Base-by-base conservation (phyloP, 202 grass and related monocot species). In the Alloteropsis angusta region DNA sequence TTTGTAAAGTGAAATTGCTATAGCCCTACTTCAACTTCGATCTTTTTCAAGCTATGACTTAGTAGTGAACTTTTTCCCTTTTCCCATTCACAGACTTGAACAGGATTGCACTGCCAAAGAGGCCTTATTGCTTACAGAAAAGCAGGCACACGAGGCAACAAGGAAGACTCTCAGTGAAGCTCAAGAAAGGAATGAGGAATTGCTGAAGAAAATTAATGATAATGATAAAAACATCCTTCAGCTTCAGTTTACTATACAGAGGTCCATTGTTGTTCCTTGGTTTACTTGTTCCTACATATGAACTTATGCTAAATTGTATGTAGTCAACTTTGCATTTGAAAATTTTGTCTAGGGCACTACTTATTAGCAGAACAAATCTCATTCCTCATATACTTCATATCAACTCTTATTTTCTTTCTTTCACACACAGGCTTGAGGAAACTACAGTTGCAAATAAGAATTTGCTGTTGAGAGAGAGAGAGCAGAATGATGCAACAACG, bases 361-460 rank as follows among this genome's bases (percentile, higher is more conserved):
- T 15, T 74, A 66, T 64, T 84, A 46, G 38, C 36, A 75, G 15
- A 72, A 58, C 6, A 26, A 28, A 72, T 66, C 21, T 8, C 34
- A 65, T 85, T 32, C 64, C 48, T 88, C 65, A 65, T 64, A 71
- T 75, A 71, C 37, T 56, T 60, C 43, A 13, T 49, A 76, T 77
- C 32, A 50, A 55, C 44, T 76, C 28, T 59, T 73, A 77, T 52
- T 80, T 67, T 78, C 55, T 68, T 85, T n/a, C n/a, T 22, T 67
- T 45, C 46, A 44, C 54, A 83, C 55, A 73, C 80, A 97, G 94
- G 84, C 85, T 97, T 65, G 88, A 97, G 87, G 90, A 97, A 87
- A 86, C 74, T 62, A 80, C 81, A 80, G 35, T 80, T 81, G 64
- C 85, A 45, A 90, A 93, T 49, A 88, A 93, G 50, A 84, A 74